These are phyloP conservation scores for Lecanoromycetidae sp. DNA, from an alignment of 2,329 filamentous ascomycete species.

Conservation along the genomic window DNA sequence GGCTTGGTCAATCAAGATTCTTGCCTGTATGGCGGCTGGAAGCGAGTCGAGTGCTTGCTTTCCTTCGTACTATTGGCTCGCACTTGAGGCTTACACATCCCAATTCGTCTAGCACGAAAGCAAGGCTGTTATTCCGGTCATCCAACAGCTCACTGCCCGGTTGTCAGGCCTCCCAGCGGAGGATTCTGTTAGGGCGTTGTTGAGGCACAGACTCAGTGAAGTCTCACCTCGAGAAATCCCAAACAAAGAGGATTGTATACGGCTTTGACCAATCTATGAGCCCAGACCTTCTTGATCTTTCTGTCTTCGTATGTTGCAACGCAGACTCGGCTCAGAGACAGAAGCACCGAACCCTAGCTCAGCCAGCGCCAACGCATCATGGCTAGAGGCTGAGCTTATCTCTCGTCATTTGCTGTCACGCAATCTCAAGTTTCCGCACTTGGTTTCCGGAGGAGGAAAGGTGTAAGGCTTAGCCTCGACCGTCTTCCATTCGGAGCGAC, in stretches of 20 bases:
- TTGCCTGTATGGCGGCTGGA: neutral
- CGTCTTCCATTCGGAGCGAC: constrained; percentile 1
- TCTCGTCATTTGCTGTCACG: constrained; percentile 6
- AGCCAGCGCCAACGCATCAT: neutral
- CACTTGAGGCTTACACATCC: neutral
- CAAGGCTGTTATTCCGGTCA: neutral
- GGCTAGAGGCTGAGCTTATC: constrained; percentile 4
- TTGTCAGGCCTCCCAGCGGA: neutral
- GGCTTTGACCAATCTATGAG: too few relatives aligned
- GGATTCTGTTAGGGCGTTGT: neutral
- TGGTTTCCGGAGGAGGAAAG: constrained; percentile 2
- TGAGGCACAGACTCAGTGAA: too few relatives aligned
- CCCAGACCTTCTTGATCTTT: neutral
- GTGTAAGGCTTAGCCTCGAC: neutral
- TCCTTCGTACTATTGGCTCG: neutral
- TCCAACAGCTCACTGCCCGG: neutral
- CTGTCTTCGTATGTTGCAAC: neutral
- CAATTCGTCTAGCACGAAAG: neutral
- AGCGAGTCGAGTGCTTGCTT: constrained; percentile 1
- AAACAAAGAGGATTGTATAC: too few relatives aligned
- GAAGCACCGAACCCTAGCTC: neutral
- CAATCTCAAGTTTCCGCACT: constrained; percentile 6
- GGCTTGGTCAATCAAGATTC: neutral
- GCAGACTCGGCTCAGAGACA: neutral
- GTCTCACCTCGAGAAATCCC: too few relatives aligned